Evolutionary conservation across 108 stramenopile species (phyloP), one percentile per base, ranked within the genome.

Genomic region (Stephanodiscus minutulus): DNA sequence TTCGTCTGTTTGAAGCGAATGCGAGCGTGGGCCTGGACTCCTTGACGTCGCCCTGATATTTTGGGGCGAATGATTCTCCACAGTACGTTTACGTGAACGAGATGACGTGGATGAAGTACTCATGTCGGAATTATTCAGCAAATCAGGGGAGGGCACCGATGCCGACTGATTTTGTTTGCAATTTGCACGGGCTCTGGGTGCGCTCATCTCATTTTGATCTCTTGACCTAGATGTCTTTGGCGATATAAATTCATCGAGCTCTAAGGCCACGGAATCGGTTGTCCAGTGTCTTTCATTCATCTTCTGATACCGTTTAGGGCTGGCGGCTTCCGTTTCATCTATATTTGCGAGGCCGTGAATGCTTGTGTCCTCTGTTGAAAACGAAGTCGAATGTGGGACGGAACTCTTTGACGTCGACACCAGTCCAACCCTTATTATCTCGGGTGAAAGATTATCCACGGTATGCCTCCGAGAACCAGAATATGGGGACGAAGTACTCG

Each of bases 331-430:
- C 39, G 50, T 41, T 54, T 58, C 68, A 21, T 69, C 35, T 10
- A 69, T 69, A 20, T 52, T 21, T 12, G 49, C 65, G 21, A 66
- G 65, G 36, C 65, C 48, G 54, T 35, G 3, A 28, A 59, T 58
- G 3, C 20, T 44, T 8, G 25, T 35, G 21, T 58, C 20, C 1
- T 56, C 53, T 36, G 3, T 10, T 8, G 13, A 13, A 22, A 57
- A n/a, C 29, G 36, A 24, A 58, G 25, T 33, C 18, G 33, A 56
- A 25, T 37, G 20, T 58, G 12, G 54, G 13, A 29, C 10, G 31
- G 20, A 11, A 50, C 13, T 48, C 48, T 20, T 6, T 8, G 44
- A 22, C 18, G 61, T 39, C 10, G 1, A 11, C 3, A 39, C 39
- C 39, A 8, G 39, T 0, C 39, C 39, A 11, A 39, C 11, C 7